Evolutionary conservation across 345 rosid genomes (phyloP), one percentile per base, ranked within the genome.

Genomic region (Hypericum androsaemum): DNA sequence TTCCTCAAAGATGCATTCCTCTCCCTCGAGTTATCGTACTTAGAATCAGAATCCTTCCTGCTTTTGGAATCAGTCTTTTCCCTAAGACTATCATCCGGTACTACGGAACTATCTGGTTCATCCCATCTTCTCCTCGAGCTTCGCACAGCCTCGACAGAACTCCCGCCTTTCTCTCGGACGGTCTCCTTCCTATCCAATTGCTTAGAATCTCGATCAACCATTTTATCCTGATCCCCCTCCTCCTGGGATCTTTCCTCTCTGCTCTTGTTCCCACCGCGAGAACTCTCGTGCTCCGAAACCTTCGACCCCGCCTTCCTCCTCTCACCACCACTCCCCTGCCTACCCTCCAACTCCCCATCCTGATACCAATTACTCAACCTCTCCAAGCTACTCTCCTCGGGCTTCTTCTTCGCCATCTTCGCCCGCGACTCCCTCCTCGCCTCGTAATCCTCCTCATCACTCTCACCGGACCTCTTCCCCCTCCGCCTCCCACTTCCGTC

Each of bases 311-410:
- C 47, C 64, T 86, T 80, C 72, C 78, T 81, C 57, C 71, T 78
- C 42, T 83, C 95, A 59, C 59, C 51, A 43, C 77, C 75, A 32
- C 81, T 84, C 54, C 73, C 82, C 56, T 60, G 79, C 71, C 66
- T 72, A 60, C 45, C 68, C 13, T 88, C 98, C 8, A 66, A 69
- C 41, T 92, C 97, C 57, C 96, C 95, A 49, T 92, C 97, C 74
- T 92, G 82, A 60, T 92, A 88, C 85, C 85, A 83, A 70, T 79
- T 88, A 56, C 94, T 92, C 57, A 88, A 54, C 68, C 80, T 80
- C 38, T 92, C 96, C 73, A 92, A 67, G 68, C 95, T 79, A 61
- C 95, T 83, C 67, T 92, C 97, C 76, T 92, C 97, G 63, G 71
- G 88, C 54, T 79, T 88, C 71, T 67, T 88, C 86, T 81, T 92